Conservation (phyloP, 148 eudicot species). For the Tetragonia tetragonoides region DNA sequence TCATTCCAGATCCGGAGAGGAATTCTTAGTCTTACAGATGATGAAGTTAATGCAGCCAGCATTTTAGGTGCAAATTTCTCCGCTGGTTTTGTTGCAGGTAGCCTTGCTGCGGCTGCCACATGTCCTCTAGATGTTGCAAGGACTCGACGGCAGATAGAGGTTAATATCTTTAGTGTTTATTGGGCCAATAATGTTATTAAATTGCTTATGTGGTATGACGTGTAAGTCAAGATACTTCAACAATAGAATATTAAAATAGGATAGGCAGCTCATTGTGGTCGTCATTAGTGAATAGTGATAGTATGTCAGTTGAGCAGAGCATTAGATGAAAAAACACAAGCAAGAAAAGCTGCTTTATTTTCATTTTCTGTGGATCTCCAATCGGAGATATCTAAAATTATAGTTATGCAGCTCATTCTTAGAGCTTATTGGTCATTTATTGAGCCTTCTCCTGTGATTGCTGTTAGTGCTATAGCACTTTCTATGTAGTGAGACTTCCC, state of each 20-base stretch:
- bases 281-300: background rate
- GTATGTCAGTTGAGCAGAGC: background rate
- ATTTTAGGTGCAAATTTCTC: constrained; percentile 79
- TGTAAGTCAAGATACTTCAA: background rate
- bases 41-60: constrained; percentile 41
- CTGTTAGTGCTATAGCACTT: background rate
- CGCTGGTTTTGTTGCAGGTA: constrained; percentile 89
- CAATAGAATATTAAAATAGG: too few species aligned
- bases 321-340: background rate
- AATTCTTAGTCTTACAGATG: constrained; percentile 42
- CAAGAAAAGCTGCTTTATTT: background rate
- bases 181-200: background rate
- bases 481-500: background rate
- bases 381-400: background rate
- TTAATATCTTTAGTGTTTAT: constrained; percentile 15
- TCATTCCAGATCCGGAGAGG: constrained; percentile 60
- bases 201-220: background rate
- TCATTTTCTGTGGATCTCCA: background rate
- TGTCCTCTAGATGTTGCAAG: constrained; percentile 96
- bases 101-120: constrained; percentile 74
- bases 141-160: constrained; percentile 94
- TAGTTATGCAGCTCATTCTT: background rate
- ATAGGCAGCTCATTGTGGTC: too few species aligned
- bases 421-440: background rate
- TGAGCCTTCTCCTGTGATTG: background rate